Base-by-base conservation (phyloP, 2,329 filamentous ascomycete species). In the Neofusicoccum cordaticola region DNA sequence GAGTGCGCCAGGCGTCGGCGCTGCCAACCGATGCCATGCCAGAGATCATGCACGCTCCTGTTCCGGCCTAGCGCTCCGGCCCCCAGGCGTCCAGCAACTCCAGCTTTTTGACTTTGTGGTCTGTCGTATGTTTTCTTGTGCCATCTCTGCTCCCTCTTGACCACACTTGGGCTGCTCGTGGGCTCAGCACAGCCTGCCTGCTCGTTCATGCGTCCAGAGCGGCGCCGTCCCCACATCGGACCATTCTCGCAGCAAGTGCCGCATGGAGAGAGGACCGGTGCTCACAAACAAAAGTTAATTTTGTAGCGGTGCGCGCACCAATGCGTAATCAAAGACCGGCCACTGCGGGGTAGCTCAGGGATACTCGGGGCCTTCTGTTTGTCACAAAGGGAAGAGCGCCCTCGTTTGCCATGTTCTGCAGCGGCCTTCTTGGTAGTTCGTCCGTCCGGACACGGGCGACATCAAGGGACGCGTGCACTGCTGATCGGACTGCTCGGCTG, bases 241-340 rank as follows among this genome's bases (percentile, higher is more conserved):
- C 56, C 56, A 47, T 47, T 60, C 31, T 35, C 42, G 56, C 56
- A 47, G 42, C 42, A 47, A 3, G 19, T 15, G 22, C 15, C 56
- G 56, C 47, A 47, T 58, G 39, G 27, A 7, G 17, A 17, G 37
- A 34, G 27, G 22, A 15, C 53, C 39, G 22, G 41, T 27, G 41
- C 41, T 60, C 56, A 47, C 56, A 60, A 60, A 60, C n/a, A 12
- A 47, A 60, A 60, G 56, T 35, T 48, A 60, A 47, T 37, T 45
- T 35, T 47, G 42, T 60, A n/a, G 41, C 53, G 7, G 39, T n/a
- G 39, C 39, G 13, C 27, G n/a, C 2, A 17, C 3, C 17, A 19
- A 35, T 47, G 56, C 56, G 56, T 60, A 34, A 60, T 60, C 56
- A 39, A 22, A 27, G 31, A 35, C 5, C 31, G 27, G 19, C 2